Evolutionary conservation across 1,284 basidiomycete genomes (phyloP).

Genomic region (Inonotus obliquus): DNA sequence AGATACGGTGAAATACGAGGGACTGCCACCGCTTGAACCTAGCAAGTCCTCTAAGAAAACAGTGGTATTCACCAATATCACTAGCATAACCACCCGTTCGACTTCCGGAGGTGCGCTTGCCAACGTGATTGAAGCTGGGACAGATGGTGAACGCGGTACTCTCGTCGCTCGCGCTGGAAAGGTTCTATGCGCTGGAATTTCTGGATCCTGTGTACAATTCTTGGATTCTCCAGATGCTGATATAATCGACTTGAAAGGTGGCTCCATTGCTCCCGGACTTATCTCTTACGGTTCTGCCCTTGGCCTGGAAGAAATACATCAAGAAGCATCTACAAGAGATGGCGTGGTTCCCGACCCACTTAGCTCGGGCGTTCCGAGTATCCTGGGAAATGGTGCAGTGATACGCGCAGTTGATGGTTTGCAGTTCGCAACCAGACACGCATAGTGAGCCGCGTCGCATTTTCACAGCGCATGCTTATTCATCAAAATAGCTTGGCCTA

Average conservation of each 20-base stretch:
- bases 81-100: constrained; percentile 39
- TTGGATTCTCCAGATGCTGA: not conserved
- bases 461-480: constrained; percentile 12
- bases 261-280: constrained; percentile 21
- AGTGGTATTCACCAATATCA: constrained; percentile 58
- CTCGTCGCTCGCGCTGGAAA: constrained; percentile 40
- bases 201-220: constrained; percentile 31
- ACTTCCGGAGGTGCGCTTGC: constrained; percentile 25
- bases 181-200: constrained; percentile 33
- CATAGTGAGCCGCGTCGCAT: constrained; percentile 49
- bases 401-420: constrained; percentile 72
- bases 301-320: constrained; percentile 39
- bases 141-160: constrained; percentile 28
- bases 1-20: constrained; percentile 55
- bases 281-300: constrained; percentile 19
- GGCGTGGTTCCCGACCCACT: constrained; percentile 55
- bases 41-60: constrained; percentile 30
- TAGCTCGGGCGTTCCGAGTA: constrained; percentile 35
- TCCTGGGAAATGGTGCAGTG: constrained; percentile 43
- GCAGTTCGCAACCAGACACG: constrained; percentile 65
- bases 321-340: constrained; percentile 64
- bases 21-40: constrained; percentile 56
- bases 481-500: constrained; percentile 46
- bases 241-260: constrained; percentile 26
- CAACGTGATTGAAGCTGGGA: constrained; percentile 22